These are phyloP conservation scores for Fomitopsis palustris DNA, from an alignment of 1,284 basidiomycete species.

Conservation along the genomic window DNA sequence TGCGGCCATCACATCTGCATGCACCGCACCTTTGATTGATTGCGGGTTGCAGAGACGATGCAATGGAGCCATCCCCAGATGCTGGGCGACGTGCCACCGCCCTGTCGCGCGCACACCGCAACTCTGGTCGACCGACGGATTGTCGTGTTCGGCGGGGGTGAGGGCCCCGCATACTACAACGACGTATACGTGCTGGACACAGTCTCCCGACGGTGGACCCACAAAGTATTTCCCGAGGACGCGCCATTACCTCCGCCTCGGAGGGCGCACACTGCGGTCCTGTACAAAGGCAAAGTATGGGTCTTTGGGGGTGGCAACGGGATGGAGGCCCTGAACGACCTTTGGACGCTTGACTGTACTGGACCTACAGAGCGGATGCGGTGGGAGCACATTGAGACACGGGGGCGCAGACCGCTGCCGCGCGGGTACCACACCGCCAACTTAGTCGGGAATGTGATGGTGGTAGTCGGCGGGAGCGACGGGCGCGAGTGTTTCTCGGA, in stretches of 20 bases:
- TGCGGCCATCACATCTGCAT: slow-evolving; percentile 1
- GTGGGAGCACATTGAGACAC: slow-evolving; percentile 59
- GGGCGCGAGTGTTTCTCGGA: slow-evolving; percentile 81
- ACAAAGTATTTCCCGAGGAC: slow-evolving; percentile 41
- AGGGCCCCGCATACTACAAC: slow-evolving; percentile 74
- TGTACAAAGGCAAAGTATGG: slow-evolving; percentile 73
- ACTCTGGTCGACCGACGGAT: slow-evolving; percentile 82
- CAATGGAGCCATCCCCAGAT: slow-evolving; percentile 82
- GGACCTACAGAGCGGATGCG: slow-evolving; percentile 45
- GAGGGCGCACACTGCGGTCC: slow-evolving; percentile 84
- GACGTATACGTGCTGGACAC: slow-evolving; percentile 85
- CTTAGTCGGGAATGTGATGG: slow-evolving; percentile 80
- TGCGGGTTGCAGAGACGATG: slow-evolving; percentile 73
- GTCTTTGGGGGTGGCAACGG: slow-evolving; percentile 94
- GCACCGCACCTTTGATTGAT: not conserved
- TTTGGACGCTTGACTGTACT: slow-evolving; percentile 80
- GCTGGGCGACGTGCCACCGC: slow-evolving; percentile 72
- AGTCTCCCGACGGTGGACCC: slow-evolving; percentile 61
- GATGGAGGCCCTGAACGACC: slow-evolving; percentile 82
- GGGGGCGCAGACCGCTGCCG: slow-evolving; percentile 52
- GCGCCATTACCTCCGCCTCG: slow-evolving; percentile 54
- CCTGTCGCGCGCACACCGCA: slow-evolving; percentile 85
- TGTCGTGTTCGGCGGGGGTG: slow-evolving; percentile 84
- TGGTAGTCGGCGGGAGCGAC: slow-evolving; percentile 80
- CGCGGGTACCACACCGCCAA: slow-evolving; percentile 92